Evolutionary conservation across 176 grass and related monocot species (phyloP), one percentile per base, ranked within the genome.

Genomic region (Melocanna baccifera): DNA sequence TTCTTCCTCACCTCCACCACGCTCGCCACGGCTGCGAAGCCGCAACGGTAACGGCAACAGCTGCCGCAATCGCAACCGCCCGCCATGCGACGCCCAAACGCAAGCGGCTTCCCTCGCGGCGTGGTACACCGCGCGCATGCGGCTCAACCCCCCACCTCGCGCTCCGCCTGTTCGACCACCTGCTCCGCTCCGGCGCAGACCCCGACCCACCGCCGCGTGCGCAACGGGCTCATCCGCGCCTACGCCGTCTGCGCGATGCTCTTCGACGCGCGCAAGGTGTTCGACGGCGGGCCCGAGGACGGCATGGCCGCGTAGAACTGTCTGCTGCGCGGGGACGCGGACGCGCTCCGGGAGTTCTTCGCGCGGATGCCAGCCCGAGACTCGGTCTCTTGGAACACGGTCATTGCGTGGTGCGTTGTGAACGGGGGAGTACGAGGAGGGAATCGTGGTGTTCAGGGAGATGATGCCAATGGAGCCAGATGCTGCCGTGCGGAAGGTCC

Each of bases 351-450:
- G 23, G 70, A 86, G 56, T 88, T 94, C 66, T 94, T 91, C 2
- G 23, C 16, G 4, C 46, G 12, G 66, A 94, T 94, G 92, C 92
- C 86, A 9, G 73, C 23, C 51, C 80, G 89, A 26, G 83, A 94
- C 77, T 88, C 73, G 0, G 88, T 91, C 51, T 94, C 92, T 18
- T 91, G 92, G 89, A 94, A 94, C 78, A 89, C 92, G 0, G 51
- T 94, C 23, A 83, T 94, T 23, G 87, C 88, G 4, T 86, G 77
- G 86, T 86, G 84, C 59, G 71, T 84, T 12, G 83, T 41, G 39
- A 86, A 75, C 5, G 83, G 83, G 83, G 26, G 63, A 94, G 67
- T 77, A 86, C 1, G 88, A 78, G 11, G 79, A 94, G 51, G 89
- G 86, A 12, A 34, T 94, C 25, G 40, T 6, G 12, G 81, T 82